Evolutionary conservation across 306 rosid genomes (phyloP).

Genomic region (Dicorynia guianensis): DNA sequence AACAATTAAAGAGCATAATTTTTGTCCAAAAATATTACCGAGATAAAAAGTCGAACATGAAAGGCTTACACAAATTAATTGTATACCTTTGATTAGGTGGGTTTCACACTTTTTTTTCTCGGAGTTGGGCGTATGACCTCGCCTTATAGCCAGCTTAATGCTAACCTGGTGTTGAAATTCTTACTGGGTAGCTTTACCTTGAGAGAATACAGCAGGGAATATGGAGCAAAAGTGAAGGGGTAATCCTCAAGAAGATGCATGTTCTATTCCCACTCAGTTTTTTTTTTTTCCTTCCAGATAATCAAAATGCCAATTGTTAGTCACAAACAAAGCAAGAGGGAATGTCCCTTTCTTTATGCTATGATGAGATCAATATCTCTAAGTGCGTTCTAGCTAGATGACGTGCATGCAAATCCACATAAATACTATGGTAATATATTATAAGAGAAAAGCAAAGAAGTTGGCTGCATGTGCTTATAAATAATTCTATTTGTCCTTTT

Average conservation of each 20-base stretch:
- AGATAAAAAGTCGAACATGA: too few relatives aligned
- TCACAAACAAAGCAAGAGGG: conserved; percentile 8
- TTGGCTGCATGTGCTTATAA: not conserved
- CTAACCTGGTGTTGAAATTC: not conserved
- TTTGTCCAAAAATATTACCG: not conserved
- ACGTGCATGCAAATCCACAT: conserved; percentile 19
- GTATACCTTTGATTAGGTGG: too few relatives aligned
- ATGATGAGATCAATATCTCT: conserved; percentile 27
- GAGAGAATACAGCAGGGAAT: not conserved
- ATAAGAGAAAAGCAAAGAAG: not conserved
- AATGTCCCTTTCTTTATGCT: conserved; percentile 28
- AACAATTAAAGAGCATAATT: not conserved
- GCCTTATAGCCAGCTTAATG: too few relatives aligned
- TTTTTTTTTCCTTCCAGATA: not conserved
- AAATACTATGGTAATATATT: not conserved
- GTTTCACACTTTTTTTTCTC: too few relatives aligned
- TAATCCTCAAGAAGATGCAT: not conserved
- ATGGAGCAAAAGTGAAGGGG: not conserved
- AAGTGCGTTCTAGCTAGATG: conserved; percentile 24
- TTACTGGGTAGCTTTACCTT: not conserved
- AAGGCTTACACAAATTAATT: too few relatives aligned
- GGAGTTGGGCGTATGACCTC: too few relatives aligned
- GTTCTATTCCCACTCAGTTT: conserved; percentile 15
- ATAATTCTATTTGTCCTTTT: not conserved
- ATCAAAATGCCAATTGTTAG: conserved; percentile 10